These are phyloP conservation scores for Cystobasidium tubakii DNA, from an alignment of 768 basidiomycete species.

Conservation along the genomic window DNA sequence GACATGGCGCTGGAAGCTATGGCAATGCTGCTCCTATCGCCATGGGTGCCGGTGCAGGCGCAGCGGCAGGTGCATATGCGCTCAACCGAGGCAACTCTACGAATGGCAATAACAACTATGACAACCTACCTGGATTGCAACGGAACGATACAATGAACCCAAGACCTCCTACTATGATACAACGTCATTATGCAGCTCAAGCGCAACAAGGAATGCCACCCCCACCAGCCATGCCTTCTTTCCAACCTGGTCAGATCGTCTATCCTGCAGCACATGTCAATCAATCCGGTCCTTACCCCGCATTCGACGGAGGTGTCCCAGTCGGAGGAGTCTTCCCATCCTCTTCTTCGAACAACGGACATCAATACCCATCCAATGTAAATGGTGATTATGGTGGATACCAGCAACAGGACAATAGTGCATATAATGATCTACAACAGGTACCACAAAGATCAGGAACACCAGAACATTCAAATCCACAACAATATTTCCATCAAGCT, in stretches of 20 bases:
- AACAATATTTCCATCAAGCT: constrained; percentile 35
- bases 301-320: background rate
- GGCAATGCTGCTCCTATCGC: constrained; percentile 1
- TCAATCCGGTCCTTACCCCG: constrained; percentile 23
- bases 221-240: constrained; percentile 29
- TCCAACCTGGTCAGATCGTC: constrained; percentile 38
- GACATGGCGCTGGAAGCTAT: constrained; percentile 9
- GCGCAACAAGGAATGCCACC: background rate
- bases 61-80: constrained; percentile 21
- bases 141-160: constrained; percentile 29
- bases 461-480: constrained; percentile 24
- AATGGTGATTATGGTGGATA: constrained; percentile 2
- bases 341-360: background rate
- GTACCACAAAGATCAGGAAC: constrained; percentile 13
- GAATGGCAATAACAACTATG: background rate
- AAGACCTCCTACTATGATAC: constrained; percentile 31
- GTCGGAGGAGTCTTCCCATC: background rate
- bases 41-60: constrained; percentile 7
- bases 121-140: constrained; percentile 16
- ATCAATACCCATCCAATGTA: constrained; percentile 7
- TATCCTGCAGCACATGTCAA: background rate
- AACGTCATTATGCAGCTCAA: constrained; percentile 18
- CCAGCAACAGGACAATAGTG: background rate
- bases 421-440: background rate
- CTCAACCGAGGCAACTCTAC: constrained; percentile 9